phyloP scores from a whole-genome alignment of 75 land plant genomes.

The Ceratopteris richardii region DNA sequence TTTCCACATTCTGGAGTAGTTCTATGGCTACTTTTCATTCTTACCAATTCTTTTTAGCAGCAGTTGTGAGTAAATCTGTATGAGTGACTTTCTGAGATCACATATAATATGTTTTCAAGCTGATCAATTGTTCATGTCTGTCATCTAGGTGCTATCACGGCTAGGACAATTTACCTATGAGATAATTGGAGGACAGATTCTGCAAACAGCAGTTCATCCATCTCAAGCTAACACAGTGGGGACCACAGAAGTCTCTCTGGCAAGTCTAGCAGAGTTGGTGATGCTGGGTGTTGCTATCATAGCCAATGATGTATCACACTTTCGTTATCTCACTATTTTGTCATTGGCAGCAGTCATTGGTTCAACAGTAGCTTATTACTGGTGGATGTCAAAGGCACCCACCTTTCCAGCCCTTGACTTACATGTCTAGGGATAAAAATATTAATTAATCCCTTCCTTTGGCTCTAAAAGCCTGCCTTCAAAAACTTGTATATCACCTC shows the following conservation, averaged over 20 bases:
- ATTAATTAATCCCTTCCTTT: too few species aligned
- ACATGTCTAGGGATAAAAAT: too few species aligned
- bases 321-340: slow-evolving; percentile 70
- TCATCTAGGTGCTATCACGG: slow-evolving; percentile 38
- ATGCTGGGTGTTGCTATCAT: slow-evolving; percentile 96
- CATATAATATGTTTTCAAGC: too few species aligned
- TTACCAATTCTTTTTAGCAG: slow-evolving; percentile 57
- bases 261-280: slow-evolving; percentile 85
- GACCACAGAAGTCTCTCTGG: slow-evolving; percentile 83
- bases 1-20: slow-evolving; percentile 67
- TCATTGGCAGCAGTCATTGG: slow-evolving; percentile 75
- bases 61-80: too few species aligned
- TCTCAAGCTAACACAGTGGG: slow-evolving; percentile 90
- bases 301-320: slow-evolving; percentile 84
- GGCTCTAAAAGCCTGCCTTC: too few species aligned
- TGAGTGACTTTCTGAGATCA: too few species aligned
- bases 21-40: slow-evolving; percentile 39
- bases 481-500: too few species aligned
- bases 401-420: too few species aligned
- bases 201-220: slow-evolving; percentile 89
- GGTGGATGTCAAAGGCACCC: slow-evolving; percentile 47
- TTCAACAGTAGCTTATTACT: slow-evolving; percentile 70
- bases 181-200: slow-evolving; percentile 85
- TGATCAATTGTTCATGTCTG: too few species aligned
- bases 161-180: slow-evolving; percentile 95